A percentile compares a stretch with the other conserved stretches of the same genome.
Conservation (phyloP, 805 yeast genomes). For the Nadsonia fulvescens region DNA sequence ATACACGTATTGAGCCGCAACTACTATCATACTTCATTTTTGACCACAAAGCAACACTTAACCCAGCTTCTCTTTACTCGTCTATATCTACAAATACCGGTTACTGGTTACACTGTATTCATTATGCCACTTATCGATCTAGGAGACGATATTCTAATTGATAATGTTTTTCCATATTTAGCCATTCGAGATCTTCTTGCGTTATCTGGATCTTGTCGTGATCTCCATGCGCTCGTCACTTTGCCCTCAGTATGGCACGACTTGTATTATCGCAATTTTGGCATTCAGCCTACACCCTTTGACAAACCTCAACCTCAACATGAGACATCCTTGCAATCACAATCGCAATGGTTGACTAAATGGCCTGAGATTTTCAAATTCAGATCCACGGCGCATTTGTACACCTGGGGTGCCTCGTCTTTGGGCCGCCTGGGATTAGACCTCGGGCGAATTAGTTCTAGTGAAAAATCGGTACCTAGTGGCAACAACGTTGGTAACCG, state of each 20-base stretch:
- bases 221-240: conserved; percentile 20
- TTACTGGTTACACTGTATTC: no score
- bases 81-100: no score
- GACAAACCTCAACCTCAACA: no score
- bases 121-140: conserved; percentile 5
- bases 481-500: conserved; percentile 1
- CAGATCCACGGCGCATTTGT: conserved; percentile 24
- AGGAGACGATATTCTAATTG: conserved; percentile 11
- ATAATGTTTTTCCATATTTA: conserved; percentile 11
- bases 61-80: no score
- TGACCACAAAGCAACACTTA: no score
- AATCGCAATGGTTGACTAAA: no score
- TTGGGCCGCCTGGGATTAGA: conserved; percentile 35
- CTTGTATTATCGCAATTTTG: conserved; percentile 28
- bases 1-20: no score
- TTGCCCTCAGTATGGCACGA: conserved; percentile 28
- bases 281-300: conserved; percentile 26
- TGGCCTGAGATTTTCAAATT: conserved; percentile 33
- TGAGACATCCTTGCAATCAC: no score
- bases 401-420: conserved; percentile 32
- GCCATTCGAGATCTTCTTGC: conserved; percentile 21
- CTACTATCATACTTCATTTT: no score
- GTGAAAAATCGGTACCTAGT: conserved; percentile 14
- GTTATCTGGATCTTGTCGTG: conserved; percentile 23
- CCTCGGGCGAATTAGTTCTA: conserved; percentile 15